These are phyloP conservation scores for Brasilioporus rufonigricans DNA, from an alignment of 768 basidiomycete genomes.

Conservation along the genomic window DNA sequence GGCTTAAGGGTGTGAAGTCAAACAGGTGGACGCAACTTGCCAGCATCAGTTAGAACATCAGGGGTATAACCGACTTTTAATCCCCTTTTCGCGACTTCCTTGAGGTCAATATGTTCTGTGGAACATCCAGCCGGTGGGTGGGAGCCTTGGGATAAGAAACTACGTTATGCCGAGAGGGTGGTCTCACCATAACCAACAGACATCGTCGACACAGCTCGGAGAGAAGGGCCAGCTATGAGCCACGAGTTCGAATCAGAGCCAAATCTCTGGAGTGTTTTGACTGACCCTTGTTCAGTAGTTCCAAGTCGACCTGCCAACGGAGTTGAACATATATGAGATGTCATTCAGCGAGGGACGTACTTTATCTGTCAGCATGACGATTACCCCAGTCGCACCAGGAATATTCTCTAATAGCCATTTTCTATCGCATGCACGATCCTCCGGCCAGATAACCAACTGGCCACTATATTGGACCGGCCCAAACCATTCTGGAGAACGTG, in stretches of 20 bases:
- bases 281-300: constrained; percentile 47
- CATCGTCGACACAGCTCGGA: constrained; percentile 90
- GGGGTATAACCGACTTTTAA: constrained; percentile 90
- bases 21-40: constrained; percentile 34
- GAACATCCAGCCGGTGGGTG: background rate
- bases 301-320: constrained; percentile 59
- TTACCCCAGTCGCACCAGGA: constrained; percentile 57
- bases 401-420: constrained; percentile 75
- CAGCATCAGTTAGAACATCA: constrained; percentile 90
- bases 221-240: constrained; percentile 59
- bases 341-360: constrained; percentile 35
- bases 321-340: background rate
- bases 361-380: constrained; percentile 71
- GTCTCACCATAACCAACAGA: constrained; percentile 80
- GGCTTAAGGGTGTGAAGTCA: background rate
- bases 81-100: constrained; percentile 53
- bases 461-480: background rate
- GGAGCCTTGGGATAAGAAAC: background rate
- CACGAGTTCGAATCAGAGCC: background rate
- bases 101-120: constrained; percentile 80
- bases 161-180: background rate
- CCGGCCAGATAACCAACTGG: constrained; percentile 49
- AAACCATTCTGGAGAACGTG: background rate
- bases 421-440: constrained; percentile 56
- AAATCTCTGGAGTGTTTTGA: background rate